These are phyloP conservation scores for Acidiella bohemica DNA, from an alignment of 495 filamentous ascomycete genomes.

Conservation along the genomic window DNA sequence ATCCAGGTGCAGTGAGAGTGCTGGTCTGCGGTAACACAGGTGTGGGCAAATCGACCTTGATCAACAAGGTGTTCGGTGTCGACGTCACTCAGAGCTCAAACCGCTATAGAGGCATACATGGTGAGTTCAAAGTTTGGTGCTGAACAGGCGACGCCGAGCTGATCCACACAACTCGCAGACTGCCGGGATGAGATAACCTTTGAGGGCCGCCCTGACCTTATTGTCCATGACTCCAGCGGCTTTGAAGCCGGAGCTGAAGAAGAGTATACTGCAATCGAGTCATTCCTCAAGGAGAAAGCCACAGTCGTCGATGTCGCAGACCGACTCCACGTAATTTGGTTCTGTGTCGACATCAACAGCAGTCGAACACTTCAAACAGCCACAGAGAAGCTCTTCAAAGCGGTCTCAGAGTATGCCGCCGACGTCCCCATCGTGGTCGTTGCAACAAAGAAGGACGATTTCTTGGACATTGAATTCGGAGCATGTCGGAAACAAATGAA, in stretches of 20 bases:
- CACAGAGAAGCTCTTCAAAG: slow-evolving; percentile 20
- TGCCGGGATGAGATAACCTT: slow-evolving; percentile 16
- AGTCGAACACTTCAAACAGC: slow-evolving; percentile 21
- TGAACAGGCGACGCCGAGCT: too few relatives aligned
- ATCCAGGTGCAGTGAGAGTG: slow-evolving; percentile 21
- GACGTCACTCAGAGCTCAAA: too few relatives aligned
- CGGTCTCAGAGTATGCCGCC: slow-evolving; percentile 18
- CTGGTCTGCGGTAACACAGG: slow-evolving; percentile 29
- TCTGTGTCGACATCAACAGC: slow-evolving; percentile 25
- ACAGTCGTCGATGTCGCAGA: slow-evolving; percentile 13
- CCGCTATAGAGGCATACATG: too few relatives aligned
- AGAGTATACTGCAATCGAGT: slow-evolving; percentile 13
- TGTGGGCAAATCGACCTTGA: slow-evolving; percentile 29
- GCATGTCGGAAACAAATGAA: slow-evolving; percentile 10
- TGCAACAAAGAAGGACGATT: slow-evolving; percentile 23
- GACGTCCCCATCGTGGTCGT: slow-evolving; percentile 23
- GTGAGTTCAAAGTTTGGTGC: too few relatives aligned
- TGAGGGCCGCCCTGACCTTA: slow-evolving; percentile 19
- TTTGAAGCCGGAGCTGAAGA: slow-evolving; percentile 24
- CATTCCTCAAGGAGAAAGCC: slow-evolving; percentile 21
- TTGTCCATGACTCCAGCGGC: slow-evolving; percentile 24
- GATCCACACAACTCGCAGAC: too few relatives aligned
- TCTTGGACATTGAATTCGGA: slow-evolving; percentile 17
- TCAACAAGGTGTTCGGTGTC: slow-evolving; percentile 29
- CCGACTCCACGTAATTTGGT: slow-evolving; percentile 20